Conservation (phyloP, 352 stramenopile genomes). For the Phytophthora cactorum region DNA sequence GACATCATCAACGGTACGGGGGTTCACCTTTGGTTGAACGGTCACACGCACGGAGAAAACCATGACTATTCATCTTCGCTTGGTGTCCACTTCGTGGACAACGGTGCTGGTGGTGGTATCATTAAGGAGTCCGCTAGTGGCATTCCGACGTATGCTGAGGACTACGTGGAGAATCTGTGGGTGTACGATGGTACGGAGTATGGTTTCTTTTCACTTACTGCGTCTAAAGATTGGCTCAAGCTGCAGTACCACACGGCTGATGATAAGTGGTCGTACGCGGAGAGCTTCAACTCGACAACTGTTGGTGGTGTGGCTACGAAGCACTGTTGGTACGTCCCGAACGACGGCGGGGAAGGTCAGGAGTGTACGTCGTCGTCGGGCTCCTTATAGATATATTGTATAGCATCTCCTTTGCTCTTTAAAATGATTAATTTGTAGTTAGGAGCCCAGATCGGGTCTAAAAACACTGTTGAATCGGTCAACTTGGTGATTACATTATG, state of each 20-base stretch:
- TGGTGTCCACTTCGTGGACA: slow-evolving; percentile 77
- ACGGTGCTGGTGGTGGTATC: slow-evolving; percentile 75
- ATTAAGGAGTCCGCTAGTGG: slow-evolving; percentile 70
- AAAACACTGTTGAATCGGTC: no score
- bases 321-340: slow-evolving; percentile 77
- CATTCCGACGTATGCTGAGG: slow-evolving; percentile 58
- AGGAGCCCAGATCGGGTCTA: no score
- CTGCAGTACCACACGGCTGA: slow-evolving; percentile 74
- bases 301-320: slow-evolving; percentile 55
- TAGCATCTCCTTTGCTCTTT: no score
- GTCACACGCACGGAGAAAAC: slow-evolving; percentile 71
- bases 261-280: slow-evolving; percentile 55
- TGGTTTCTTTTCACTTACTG: slow-evolving; percentile 64
- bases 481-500: no score
- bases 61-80: slow-evolving; percentile 63
- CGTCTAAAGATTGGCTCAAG: slow-evolving; percentile 67
- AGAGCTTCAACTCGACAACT: slow-evolving; percentile 51
- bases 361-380: slow-evolving; percentile 32
- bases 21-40: slow-evolving; percentile 52
- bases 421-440: no score
- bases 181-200: slow-evolving; percentile 63
- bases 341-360: slow-evolving; percentile 42
- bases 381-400: slow-evolving; percentile 26
- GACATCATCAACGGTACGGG: slow-evolving; percentile 46
- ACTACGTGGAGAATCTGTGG: slow-evolving; percentile 68